phyloP scores from a whole-genome alignment of 148 eudicot genomes.

The Amaranthus cruentus region DNA sequence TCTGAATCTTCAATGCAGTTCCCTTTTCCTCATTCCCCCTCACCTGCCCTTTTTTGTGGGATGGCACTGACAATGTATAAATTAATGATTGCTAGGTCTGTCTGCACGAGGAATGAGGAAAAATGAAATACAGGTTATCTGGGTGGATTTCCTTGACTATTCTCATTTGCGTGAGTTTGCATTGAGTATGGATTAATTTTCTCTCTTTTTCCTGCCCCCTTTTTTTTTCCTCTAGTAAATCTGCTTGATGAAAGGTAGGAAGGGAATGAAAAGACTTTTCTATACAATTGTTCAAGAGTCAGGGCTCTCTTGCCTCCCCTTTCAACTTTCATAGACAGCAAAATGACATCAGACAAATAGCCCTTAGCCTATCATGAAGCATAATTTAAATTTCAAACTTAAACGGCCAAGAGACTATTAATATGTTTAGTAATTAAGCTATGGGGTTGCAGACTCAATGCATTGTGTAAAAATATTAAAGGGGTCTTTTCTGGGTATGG shows the following conservation, averaged over 20 bases:
- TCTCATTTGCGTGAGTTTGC: constrained; percentile 29
- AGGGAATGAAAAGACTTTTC: not conserved
- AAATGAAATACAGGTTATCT: constrained; percentile 21
- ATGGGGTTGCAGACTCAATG: not conserved
- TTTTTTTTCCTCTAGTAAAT: not conserved
- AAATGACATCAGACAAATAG: not conserved
- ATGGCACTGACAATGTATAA: constrained; percentile 24
- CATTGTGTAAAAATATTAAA: not conserved
- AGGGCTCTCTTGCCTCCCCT: not conserved
- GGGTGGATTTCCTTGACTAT: constrained; percentile 24
- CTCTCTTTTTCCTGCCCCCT: not conserved
- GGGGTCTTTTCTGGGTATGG: not conserved
- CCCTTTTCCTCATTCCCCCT: constrained; percentile 7
- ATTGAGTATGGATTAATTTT: constrained; percentile 34
- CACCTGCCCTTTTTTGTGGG: constrained; percentile 11
- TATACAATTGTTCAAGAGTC: constrained; percentile 1
- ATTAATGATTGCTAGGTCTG: constrained; percentile 37
- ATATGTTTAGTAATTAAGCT: not conserved
- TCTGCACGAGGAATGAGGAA: constrained; percentile 32
- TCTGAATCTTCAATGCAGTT: constrained; percentile 15
- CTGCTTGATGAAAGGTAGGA: not conserved
- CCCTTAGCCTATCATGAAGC: not conserved
- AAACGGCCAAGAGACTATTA: no score
- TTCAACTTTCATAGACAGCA: not conserved
- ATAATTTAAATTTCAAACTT: not conserved